Evolutionary conservation across 805 yeast species (phyloP), one percentile per base, ranked within the genome.

Genomic region (Kluyveromyces nonfermentans): DNA sequence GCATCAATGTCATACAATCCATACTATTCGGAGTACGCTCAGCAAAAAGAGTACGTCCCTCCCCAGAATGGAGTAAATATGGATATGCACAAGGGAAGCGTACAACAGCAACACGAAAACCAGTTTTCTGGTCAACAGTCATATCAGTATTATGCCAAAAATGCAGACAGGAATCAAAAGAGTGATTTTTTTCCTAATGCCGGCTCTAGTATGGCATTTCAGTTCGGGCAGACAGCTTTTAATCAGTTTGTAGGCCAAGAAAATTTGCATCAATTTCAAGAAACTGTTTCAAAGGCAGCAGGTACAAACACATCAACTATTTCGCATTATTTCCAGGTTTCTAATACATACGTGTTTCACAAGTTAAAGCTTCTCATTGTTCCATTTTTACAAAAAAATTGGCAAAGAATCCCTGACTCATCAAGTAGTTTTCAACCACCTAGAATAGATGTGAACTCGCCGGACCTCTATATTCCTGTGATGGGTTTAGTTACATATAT

Each of bases 401-500:
- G 97, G 96, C 77, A 78, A 32, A 72, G 97, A 48, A 47, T 56
- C n/a, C 60, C 59, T 9, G 56, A 52, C 25, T 46, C 44, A 19
- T 30, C 48, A n/a, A 49, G 46, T 21, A 33, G 47, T 4, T 61
- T 55, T 41, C 43, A 86, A 2, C 78, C 85, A 9, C 96, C 99
- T 14, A 65, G 75, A 37, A 85, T 84, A 48, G 98, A 93, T 60
- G 72, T 82, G 46, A 93, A 94, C 57, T 94, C 97, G 0, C 98
- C 98, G 2, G 99, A 93, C 62, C 74, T 93, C 69, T 93, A 93
- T 64, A 85, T 93, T 43, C 99, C 99, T 5, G 48, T 85, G 48
- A 93, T 94, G 97, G 85, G 96, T 1, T 76, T 84, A 55, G 77
- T 87, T 40, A 87, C 97, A 0, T 89, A 89, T 57, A 81, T 90